Evolutionary conservation across 2,329 filamentous ascomycete genomes (phyloP), one percentile per base, ranked within the genome.

Genomic region (Ceratocystis destructans): DNA sequence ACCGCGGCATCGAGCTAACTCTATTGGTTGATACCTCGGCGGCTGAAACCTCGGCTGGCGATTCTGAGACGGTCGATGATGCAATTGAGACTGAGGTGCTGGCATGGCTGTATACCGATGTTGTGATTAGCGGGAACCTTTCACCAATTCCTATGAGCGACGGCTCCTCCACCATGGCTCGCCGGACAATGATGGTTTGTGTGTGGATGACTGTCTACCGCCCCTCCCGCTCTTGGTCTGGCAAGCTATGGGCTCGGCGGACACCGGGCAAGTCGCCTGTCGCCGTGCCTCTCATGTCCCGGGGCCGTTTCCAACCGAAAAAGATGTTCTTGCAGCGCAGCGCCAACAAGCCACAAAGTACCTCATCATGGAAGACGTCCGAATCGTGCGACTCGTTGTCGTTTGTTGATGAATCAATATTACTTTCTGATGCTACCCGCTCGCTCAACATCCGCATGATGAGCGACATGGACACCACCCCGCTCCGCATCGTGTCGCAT

Each of bases 31-130:
- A 69, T 28, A 17, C 63, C 44, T 55, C 50, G 2, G 68, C 68
- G 7, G 53, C 50, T 12, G 65, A 69, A 20, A 45, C 55, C 4
- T 48, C 28, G 20, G 15, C 62, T 12, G 48, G 55, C 12, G 28
- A n/a, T 41, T 8, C 33, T 31, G 22, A 22, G 12, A 53, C 46
- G 1, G 31, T 17, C 6, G 67, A 67, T 57, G 62, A 67, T 12
- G 64, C 67, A 20, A 48, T 44, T 3, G 64, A 67, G 41, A 65
- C 41, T 5, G 68, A 70, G 10, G 66, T 70, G n/a, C 61, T 70
- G 1, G 68, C 68, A 15, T 70, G 69, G 69, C 45, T 69, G n/a
- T 70, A 68, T 28, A 68, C 65, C 31, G 68, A 68, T 53, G 69
- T 70, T 2, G 61, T 62, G n/a, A 68, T 66, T 17, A 62, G 62